Evolutionary conservation across 169 alveolate genomes (phyloP), one percentile per base, ranked within the genome.

Genomic region (Theileria orientalis): DNA sequence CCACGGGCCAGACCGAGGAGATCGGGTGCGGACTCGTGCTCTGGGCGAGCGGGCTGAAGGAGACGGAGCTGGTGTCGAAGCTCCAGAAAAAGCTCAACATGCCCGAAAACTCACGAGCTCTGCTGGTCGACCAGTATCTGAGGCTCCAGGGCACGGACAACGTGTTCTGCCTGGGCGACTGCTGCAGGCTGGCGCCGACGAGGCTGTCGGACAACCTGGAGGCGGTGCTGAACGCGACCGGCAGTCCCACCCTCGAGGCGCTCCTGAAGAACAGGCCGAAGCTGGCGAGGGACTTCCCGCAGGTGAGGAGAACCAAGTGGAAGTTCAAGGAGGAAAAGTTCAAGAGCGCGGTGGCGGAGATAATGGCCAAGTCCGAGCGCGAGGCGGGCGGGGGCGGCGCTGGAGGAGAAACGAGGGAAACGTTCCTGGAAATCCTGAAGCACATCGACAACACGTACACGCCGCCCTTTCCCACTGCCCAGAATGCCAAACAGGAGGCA

Each of bases 21-120:
- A 8, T 88, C 11, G 67, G 69, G 30, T 85, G 88, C 57, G 93
- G 93, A 1, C 8, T 88, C 1, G 87, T 88, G n/a, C 56, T 88
- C 19, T 88, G 93, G 93, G 93, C 92, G 9, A 88, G 93, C 54
- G 93, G 93, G 0, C 51, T 88, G 46, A 88, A 84, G 75, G 84
- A 71, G 49, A 79, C 86, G 21, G 90, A 76, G 25, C 37, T 72
- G n/a, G 80, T 80, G 3, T 1, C 23, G 1, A 51, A 62, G 40
- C 33, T 78, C 21, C 74, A 47, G 57, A 60, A 59, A 27, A 70
- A 73, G 16, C 60, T 42, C 33, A 64, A 64, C 8, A 40, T 37
- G 29, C 91, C 84, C 52, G 76, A 56, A 40, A 69, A 83, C 54
- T 85, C 87, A 3, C 46, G 71, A 23, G 83, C 86, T 14, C 56